Conservation (phyloP, 306 rosid genomes). For the Lathyrus aphaca region DNA sequence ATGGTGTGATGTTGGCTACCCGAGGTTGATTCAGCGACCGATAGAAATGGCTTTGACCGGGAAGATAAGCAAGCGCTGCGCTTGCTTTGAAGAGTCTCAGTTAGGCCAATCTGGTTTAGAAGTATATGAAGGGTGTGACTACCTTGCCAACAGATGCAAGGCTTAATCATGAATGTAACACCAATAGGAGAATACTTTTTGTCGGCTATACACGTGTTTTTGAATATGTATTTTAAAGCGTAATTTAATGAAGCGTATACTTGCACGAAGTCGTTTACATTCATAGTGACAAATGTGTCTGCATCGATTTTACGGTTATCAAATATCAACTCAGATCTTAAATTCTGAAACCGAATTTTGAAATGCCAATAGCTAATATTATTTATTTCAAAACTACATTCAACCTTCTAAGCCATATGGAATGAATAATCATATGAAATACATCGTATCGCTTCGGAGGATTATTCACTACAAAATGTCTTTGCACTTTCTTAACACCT, state of each 20-base stretch:
- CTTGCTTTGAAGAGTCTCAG: conserved; percentile 81
- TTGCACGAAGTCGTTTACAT: too few species aligned
- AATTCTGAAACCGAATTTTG: too few species aligned
- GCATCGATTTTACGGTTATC: too few species aligned
- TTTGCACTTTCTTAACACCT: conserved; percentile 57
- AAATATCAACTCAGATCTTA: too few species aligned
- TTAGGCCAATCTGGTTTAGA: conserved; percentile 71
- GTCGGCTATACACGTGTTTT: not conserved
- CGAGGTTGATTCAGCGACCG: conserved; percentile 86
- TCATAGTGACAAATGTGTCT: too few species aligned
- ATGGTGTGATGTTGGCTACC: conserved; percentile 90
- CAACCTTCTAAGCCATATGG: conserved; percentile 69
- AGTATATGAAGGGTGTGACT: conserved; percentile 79
- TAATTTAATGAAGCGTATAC: conserved; percentile 25
- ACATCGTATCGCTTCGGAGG: conserved; percentile 63
- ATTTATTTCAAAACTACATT: conserved; percentile 45
- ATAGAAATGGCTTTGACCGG: conserved; percentile 87
- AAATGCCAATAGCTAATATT: not conserved
- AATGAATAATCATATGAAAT: conserved; percentile 64
- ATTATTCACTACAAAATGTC: conserved; percentile 56
- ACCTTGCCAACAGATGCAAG: conserved; percentile 65
- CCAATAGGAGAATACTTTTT: conserved; percentile 4
- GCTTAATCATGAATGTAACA: conserved; percentile 36
- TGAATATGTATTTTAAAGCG: conserved; percentile 14
- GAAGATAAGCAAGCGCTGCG: conserved; percentile 89